Conservation (phyloP, 768 basidiomycete genomes). For the Xerocomellus chrysenteron region DNA sequence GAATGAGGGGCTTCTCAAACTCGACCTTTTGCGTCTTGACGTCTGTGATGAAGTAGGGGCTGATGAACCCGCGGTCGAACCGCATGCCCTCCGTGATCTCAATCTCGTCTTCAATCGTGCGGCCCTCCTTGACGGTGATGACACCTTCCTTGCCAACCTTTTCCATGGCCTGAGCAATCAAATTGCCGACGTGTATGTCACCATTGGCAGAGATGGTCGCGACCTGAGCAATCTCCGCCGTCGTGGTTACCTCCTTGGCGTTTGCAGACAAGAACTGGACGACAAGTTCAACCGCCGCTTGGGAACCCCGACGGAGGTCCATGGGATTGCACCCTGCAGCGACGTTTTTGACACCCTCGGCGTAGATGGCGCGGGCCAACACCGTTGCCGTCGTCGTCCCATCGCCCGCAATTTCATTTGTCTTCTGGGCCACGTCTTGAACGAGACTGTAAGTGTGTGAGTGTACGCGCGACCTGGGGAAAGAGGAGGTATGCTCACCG, state of each 20-base stretch:
- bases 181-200: slow-evolving; percentile 86
- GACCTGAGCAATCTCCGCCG: slow-evolving; percentile 96
- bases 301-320: slow-evolving; percentile 98
- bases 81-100: slow-evolving; percentile 99
- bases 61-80: slow-evolving; percentile 97
- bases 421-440: slow-evolving; percentile 95
- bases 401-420: slow-evolving; percentile 96
- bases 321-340: slow-evolving; percentile 99
- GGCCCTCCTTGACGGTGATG: slow-evolving; percentile 99
- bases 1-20: slow-evolving; percentile 92
- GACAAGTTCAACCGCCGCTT: slow-evolving; percentile 94
- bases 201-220: slow-evolving; percentile 89
- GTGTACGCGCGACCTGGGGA: neutral
- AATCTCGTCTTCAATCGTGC: slow-evolving; percentile 97
- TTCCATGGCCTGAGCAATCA: slow-evolving; percentile 99
- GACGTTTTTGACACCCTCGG: slow-evolving; percentile 98
- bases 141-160: slow-evolving; percentile 99
- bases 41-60: slow-evolving; percentile 97
- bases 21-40: slow-evolving; percentile 94
- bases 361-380: slow-evolving; percentile 94
- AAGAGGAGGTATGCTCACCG: slow-evolving; percentile 56
- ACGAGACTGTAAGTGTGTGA: slow-evolving; percentile 58
- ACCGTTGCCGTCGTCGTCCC: slow-evolving; percentile 98
- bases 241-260: slow-evolving; percentile 93
- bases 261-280: slow-evolving; percentile 86